These are phyloP conservation scores for Penicillium sp. DNA, from an alignment of 2,329 filamentous ascomycete species.

Conservation along the genomic window DNA sequence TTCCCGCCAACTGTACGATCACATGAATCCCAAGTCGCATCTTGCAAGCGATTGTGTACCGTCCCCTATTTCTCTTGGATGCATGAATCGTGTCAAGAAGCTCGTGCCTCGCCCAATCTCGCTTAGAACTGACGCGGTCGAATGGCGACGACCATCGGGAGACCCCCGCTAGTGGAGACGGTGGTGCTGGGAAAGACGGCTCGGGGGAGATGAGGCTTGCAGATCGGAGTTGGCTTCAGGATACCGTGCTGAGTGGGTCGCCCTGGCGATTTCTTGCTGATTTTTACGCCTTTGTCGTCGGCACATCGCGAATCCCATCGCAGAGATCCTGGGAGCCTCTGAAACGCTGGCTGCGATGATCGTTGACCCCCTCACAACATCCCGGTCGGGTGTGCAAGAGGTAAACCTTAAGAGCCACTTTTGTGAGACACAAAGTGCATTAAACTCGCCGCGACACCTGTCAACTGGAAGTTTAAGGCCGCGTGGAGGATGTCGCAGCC, in stretches of 20 bases:
- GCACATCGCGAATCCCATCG: not conserved
- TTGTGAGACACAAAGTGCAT: conserved; percentile 1
- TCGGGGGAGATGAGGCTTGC: conserved; percentile 11
- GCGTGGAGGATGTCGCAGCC: not conserved
- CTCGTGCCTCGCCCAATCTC: conserved; percentile 11
- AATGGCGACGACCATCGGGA: conserved; percentile 1
- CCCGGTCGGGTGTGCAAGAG: not conserved
- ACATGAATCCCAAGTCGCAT: not conserved
- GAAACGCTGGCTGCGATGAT: conserved; percentile 1
- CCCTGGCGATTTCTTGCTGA: not conserved
- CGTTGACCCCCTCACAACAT: not conserved
- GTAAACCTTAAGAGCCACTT: conserved; percentile 1
- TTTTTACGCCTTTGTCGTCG: not conserved
- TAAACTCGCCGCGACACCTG: conserved; percentile 1
- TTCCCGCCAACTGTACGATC: not conserved
- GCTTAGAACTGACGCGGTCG: conserved; percentile 12
- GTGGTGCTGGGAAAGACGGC: conserved; percentile 6
- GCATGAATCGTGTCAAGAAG: not conserved
- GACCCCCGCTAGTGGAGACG: conserved; percentile 1
- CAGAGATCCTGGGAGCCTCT: not conserved
- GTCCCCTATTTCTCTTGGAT: not conserved
- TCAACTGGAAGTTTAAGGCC: not conserved
- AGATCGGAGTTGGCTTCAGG: not conserved
- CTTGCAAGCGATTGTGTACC: not conserved
- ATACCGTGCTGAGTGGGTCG: not conserved